Evolutionary conservation across 2,329 filamentous ascomycete genomes (phyloP), one percentile per base, ranked within the genome.

Genomic region (Nectriaceae sp.): DNA sequence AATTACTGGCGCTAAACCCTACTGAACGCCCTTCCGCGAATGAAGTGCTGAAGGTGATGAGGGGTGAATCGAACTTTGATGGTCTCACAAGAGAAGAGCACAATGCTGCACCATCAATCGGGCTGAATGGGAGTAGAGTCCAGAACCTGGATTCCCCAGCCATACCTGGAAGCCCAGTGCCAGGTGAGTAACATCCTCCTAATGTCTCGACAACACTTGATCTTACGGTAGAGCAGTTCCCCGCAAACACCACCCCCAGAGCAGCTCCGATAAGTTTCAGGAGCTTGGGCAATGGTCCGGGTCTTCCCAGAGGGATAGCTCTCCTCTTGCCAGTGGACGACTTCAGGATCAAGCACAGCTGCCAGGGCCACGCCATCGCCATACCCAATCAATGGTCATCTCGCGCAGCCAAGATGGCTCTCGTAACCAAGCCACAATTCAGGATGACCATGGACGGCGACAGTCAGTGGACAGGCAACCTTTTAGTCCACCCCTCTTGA

Each of bases 31-130:
- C 94, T 0, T 90, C 84, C 38, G 92, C 94, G 1, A 89, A 85
- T 39, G 92, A 97, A 48, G 93, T 99, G 2, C 70, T 97, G 33
- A 77, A 78, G 10, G 88, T 84, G 2, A 89, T 96, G 69, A 86
- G 88, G 57, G 85, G 81, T 31, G 86, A 89, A 72, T 82, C 69
- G 56, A 72, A 66, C 37, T 64, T 77, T 40, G 75, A 79, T 33
- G 69, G 70, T 11, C 59, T 75, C 18, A 63, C 69, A 41, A 69
- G 68, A 40, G 60, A 64, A 21, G 64, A 70, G 19, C 62, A 64
- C 35, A 42, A 49, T 29, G 44, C 68, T 3, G 70, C 66, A 21
- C 68, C 76, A 26, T 54, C 69, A 4, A 57, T 75, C 3, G 70
- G 70, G 2, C 54, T 81, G 4, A 66, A 71, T 3, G 68, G 71